These are phyloP conservation scores for Diatrype stigma DNA, from an alignment of 2,329 filamentous ascomycete species.

Conservation along the genomic window DNA sequence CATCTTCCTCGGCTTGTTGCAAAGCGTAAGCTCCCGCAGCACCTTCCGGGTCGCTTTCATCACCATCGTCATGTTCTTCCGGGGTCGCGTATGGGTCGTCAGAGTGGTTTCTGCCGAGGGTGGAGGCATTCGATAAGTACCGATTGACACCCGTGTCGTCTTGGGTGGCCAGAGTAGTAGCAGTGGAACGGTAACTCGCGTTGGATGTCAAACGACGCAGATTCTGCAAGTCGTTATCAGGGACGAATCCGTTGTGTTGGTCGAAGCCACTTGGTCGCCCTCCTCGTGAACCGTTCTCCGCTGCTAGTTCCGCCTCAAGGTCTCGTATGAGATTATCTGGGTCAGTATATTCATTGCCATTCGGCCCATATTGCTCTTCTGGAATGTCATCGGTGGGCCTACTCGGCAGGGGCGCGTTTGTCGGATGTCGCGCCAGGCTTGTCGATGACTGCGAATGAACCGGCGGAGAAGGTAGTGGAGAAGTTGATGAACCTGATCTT, in stretches of 20 bases:
- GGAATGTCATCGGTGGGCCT: conserved; percentile 43
- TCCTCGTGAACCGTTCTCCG: conserved; percentile 33
- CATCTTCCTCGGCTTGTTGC: conserved; percentile 77
- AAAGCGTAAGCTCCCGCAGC: conserved; percentile 80
- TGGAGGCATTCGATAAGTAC: conserved; percentile 38
- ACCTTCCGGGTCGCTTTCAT: conserved; percentile 86
- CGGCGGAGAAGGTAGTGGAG: conserved; percentile 42
- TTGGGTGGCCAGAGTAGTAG: conserved; percentile 39
- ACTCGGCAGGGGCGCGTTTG: conserved; percentile 55
- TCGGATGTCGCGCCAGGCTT: conserved; percentile 53
- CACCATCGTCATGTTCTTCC: conserved; percentile 45
- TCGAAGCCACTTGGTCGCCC: conserved; percentile 33
- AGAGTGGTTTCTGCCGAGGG: conserved; percentile 32
- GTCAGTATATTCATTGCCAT: conserved; percentile 37
- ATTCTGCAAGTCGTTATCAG: conserved; percentile 42
- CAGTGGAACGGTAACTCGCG: conserved; percentile 43
- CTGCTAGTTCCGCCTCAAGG: conserved; percentile 51
- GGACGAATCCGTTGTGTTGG: conserved; percentile 40
- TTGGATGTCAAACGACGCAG: conserved; percentile 36
- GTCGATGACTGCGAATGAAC: conserved; percentile 37
- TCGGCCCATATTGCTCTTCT: conserved; percentile 39
- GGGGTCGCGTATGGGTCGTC: conserved; percentile 29
- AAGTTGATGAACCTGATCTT: conserved; percentile 47
- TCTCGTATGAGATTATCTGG: conserved; percentile 55
- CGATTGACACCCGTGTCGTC: conserved; percentile 34